phyloP scores from a whole-genome alignment of 2,329 filamentous ascomycete genomes.

The Byssothecium circinans region DNA sequence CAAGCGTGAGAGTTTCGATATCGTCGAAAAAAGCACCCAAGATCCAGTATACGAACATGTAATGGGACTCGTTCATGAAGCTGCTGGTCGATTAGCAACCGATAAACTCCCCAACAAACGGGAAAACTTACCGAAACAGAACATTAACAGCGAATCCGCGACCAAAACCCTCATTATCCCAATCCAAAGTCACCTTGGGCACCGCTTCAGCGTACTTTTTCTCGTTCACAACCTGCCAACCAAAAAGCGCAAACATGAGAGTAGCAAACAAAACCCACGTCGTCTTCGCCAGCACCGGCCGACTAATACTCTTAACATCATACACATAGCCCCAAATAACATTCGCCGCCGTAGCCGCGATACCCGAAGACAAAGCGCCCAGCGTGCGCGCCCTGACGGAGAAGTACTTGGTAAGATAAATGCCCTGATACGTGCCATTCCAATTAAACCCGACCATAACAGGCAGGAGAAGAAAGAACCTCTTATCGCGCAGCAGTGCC shows the following conservation, averaged over 20 bases:
- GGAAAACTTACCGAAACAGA: constrained; percentile 41
- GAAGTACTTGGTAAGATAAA: constrained; percentile 58
- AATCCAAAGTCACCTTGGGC: constrained; percentile 49
- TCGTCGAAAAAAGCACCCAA: constrained; percentile 43
- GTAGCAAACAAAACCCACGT: constrained; percentile 49
- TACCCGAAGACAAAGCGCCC: constrained; percentile 49
- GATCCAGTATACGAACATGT: constrained; percentile 57
- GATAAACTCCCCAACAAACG: background rate
- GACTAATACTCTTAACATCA: constrained; percentile 28
- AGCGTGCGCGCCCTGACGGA: constrained; percentile 54
- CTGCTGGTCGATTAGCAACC: constrained; percentile 10
- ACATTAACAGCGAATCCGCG: constrained; percentile 54
- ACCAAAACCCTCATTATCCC: constrained; percentile 49
- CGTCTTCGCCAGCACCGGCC: constrained; percentile 46
- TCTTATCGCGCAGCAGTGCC: constrained; percentile 46
- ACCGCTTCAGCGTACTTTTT: constrained; percentile 46
- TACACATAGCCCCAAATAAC: background rate
- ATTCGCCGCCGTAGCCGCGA: constrained; percentile 51
- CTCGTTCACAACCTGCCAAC: constrained; percentile 55
- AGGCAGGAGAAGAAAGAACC: constrained; percentile 53
- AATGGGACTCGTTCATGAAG: constrained; percentile 56
- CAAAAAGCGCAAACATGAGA: constrained; percentile 49
- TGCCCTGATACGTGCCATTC: constrained; percentile 55
- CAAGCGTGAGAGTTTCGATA: constrained; percentile 54
- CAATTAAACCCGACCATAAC: constrained; percentile 56